These are phyloP conservation scores for Mortierella polycephala DNA, from an alignment of 371 early-diverging fungal genomes.

Conservation along the genomic window DNA sequence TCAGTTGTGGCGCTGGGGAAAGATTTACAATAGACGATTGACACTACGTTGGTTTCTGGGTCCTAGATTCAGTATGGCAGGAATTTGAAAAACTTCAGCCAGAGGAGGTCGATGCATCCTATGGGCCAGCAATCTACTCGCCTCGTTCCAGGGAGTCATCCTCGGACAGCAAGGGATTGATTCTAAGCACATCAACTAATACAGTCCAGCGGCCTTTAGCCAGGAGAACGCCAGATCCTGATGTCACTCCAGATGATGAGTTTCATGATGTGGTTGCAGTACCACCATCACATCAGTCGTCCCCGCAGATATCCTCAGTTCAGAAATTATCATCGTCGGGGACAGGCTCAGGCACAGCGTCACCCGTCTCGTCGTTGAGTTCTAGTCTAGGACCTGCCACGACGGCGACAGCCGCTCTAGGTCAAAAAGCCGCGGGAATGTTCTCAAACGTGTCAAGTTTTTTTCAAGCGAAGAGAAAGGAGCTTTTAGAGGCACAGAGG, in stretches of 20 bases:
- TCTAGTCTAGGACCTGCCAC: conserved; percentile 51
- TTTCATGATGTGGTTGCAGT: conserved; percentile 28
- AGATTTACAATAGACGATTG: no score
- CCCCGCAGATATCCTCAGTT: conserved; percentile 4
- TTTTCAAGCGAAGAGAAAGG: conserved; percentile 63
- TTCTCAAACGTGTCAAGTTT: conserved; percentile 69
- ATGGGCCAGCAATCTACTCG: conserved; percentile 36
- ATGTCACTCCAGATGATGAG: conserved; percentile 21
- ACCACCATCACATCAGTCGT: conserved; percentile 2
- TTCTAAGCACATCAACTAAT: conserved; percentile 29
- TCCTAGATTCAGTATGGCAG: conserved; percentile 63
- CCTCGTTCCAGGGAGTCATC: conserved; percentile 1
- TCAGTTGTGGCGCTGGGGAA: no score
- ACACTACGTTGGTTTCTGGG: no score
- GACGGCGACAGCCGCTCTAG: conserved; percentile 58
- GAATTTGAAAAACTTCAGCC: conserved; percentile 61
- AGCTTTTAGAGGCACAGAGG: conserved; percentile 61
- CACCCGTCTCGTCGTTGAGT: conserved; percentile 27
- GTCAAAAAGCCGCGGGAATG: conserved; percentile 65
- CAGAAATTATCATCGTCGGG: conserved; percentile 18
- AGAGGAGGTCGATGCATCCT: conserved; percentile 21
- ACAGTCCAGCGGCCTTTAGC: conserved; percentile 15
- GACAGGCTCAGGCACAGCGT: conserved; percentile 12
- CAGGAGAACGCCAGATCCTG: conserved; percentile 31
- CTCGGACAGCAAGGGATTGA: conserved; percentile 17